Conservation (phyloP, 2,329 filamentous ascomycete genomes). For the Fusarium clavum region DNA sequence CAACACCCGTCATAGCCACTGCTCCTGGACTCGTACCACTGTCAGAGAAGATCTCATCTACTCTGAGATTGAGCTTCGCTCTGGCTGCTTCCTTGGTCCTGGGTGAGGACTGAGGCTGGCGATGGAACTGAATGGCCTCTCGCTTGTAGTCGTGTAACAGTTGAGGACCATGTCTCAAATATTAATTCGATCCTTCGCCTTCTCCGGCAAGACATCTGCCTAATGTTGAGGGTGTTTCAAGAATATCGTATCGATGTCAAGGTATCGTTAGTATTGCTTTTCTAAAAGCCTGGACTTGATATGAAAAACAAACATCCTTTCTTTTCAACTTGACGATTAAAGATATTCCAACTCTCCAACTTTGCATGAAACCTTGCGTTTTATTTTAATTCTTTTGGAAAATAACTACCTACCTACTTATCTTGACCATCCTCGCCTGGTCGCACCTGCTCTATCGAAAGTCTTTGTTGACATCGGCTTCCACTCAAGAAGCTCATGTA, state of each 20-base stretch:
- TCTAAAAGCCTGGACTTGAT: slow-evolving; percentile 18
- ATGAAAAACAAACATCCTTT: slow-evolving; percentile 35
- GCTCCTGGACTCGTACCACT: slow-evolving; percentile 49
- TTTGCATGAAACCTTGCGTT: not conserved
- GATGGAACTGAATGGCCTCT: slow-evolving; percentile 33
- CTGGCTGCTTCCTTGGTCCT: slow-evolving; percentile 19
- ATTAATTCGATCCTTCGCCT: slow-evolving; percentile 46
- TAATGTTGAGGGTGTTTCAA: slow-evolving; percentile 44
- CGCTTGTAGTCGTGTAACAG: slow-evolving; percentile 43
- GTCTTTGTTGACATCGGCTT: not conserved
- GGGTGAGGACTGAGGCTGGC: slow-evolving; percentile 38
- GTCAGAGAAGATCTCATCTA: slow-evolving; percentile 49
- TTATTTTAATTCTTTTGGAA: not conserved
- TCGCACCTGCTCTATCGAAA: not conserved
- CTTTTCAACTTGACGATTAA: not conserved
- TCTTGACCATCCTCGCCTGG: not conserved
- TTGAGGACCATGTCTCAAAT: slow-evolving; percentile 48
- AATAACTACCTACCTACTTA: too few species aligned
- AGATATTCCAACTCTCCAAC: not conserved
- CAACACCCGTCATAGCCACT: slow-evolving; percentile 54
- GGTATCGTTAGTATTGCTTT: not conserved
- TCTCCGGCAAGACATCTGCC: slow-evolving; percentile 29
- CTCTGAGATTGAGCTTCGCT: not conserved
- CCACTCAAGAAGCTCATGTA: not conserved
- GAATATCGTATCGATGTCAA: slow-evolving; percentile 36